Conservation (phyloP, 2,329 filamentous ascomycete species). For the Ophiostoma perfectum region DNA sequence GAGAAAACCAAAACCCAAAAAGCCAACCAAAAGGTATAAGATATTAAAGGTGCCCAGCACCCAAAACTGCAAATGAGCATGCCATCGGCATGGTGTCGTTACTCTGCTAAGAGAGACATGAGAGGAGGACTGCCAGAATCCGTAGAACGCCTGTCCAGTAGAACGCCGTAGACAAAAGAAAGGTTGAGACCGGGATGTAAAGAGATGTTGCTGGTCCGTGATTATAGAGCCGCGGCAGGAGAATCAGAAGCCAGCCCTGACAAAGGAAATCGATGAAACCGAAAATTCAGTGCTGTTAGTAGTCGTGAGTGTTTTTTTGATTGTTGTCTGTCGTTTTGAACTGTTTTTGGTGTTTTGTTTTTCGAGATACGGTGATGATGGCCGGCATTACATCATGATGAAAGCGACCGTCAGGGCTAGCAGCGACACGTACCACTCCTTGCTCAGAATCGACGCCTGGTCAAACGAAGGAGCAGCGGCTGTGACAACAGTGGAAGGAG, state of each 20-base stretch:
- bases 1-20: not conserved
- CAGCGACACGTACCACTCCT: constrained; percentile 21
- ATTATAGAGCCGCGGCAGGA: not conserved
- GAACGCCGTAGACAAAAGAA: constrained; percentile 1
- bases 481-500: constrained; percentile 13
- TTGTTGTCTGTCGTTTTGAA: not conserved
- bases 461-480: constrained; percentile 16
- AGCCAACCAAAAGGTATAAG: constrained; percentile 12
- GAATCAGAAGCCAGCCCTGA: constrained; percentile 2
- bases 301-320: constrained; percentile 6
- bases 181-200: not conserved
- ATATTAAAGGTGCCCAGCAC: constrained; percentile 17
- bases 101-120: too few species aligned
- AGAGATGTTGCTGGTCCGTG: not conserved
- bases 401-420: constrained; percentile 20
- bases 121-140: constrained; percentile 4
- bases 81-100: not conserved
- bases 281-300: not conserved
- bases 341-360: not conserved
- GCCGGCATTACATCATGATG: constrained; percentile 17
- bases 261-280: constrained; percentile 5
- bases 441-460: constrained; percentile 17
- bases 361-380: not conserved
- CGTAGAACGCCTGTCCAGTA: not conserved
- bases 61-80: not conserved